These are phyloP conservation scores for Adansonia grandidieri DNA, from an alignment of 441 rosid species.

Conservation along the genomic window DNA sequence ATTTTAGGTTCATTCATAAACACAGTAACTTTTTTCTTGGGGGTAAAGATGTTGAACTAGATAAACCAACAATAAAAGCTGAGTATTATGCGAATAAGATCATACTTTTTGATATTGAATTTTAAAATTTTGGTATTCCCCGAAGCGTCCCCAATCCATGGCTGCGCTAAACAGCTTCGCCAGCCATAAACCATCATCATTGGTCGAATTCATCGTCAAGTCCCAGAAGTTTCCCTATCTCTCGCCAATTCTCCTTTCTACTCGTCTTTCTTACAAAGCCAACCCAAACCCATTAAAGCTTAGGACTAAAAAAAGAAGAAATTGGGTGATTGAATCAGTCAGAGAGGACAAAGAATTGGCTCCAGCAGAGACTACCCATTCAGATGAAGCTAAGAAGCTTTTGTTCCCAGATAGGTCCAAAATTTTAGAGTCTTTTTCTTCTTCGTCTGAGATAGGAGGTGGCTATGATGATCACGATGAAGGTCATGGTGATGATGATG, in stretches of 20 bases:
- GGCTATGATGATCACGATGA: slow-evolving; percentile 12
- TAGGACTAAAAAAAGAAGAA: slow-evolving; percentile 32
- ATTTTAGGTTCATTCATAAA: no score
- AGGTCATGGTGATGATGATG: slow-evolving; percentile 26
- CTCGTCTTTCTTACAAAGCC: slow-evolving; percentile 22
- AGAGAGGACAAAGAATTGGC: slow-evolving; percentile 58
- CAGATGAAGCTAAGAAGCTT: slow-evolving; percentile 23
- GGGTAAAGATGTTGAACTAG: no score
- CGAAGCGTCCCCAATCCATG: slow-evolving; percentile 32
- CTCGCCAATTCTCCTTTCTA: slow-evolving; percentile 27
- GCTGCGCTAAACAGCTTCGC: slow-evolving; percentile 38
- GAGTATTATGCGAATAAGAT: not conserved
- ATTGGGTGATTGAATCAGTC: slow-evolving; percentile 51
- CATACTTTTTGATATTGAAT: not conserved
- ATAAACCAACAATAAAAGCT: not conserved
- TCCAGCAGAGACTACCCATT: slow-evolving; percentile 34
- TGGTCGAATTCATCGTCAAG: slow-evolving; percentile 25
- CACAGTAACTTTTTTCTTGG: no score
- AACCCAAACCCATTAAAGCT: slow-evolving; percentile 27
- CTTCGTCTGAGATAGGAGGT: slow-evolving; percentile 30
- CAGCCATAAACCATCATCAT: slow-evolving; percentile 26
- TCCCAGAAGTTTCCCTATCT: slow-evolving; percentile 9
- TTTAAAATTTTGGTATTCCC: not conserved
- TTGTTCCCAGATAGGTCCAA: slow-evolving; percentile 36
- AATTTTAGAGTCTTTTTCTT: slow-evolving; percentile 27